Evolutionary conservation across 805 yeast species (phyloP).

Genomic region (Starmera quercuum): DNA sequence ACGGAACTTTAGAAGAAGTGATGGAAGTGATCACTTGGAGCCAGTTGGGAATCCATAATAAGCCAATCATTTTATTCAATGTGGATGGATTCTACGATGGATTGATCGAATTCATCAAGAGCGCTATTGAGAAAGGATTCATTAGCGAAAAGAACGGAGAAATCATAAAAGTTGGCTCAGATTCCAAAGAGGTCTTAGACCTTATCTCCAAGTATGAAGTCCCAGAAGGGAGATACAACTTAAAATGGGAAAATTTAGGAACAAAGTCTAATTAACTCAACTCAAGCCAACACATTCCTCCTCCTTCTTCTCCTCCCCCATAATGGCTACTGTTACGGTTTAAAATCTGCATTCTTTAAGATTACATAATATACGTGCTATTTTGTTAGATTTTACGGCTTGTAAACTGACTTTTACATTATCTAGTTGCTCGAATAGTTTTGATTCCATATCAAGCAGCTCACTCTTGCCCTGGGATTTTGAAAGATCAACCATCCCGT

Average conservation of each 20-base stretch:
- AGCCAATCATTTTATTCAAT: constrained; percentile 75
- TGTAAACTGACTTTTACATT: too few relatives aligned
- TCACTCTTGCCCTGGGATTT: too few relatives aligned
- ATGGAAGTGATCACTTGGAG: constrained; percentile 90
- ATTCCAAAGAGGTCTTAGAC: constrained; percentile 60
- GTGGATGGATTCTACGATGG: constrained; percentile 75
- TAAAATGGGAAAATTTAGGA: constrained; percentile 52
- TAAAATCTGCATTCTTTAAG: too few relatives aligned
- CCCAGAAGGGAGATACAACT: constrained; percentile 68
- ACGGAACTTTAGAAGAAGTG: constrained; percentile 82
- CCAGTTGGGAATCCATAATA: constrained; percentile 77
- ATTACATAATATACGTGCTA: too few relatives aligned
- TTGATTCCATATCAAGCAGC: too few relatives aligned
- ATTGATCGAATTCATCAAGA: constrained; percentile 51
- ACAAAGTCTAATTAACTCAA: too few relatives aligned
- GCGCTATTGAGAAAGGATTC: constrained; percentile 58
- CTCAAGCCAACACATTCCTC: too few relatives aligned
- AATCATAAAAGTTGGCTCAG: constrained; percentile 61
- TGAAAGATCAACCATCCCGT: too few relatives aligned
- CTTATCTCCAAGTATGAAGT: constrained; percentile 51
- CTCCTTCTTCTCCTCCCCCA: too few relatives aligned
- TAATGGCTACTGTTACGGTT: too few relatives aligned
- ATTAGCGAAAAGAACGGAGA: constrained; percentile 59
- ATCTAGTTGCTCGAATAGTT: too few relatives aligned
- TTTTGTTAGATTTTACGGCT: too few relatives aligned